Evolutionary conservation across 192 early-diverging fungal species (phyloP).

Genomic region (Coemansia sp.): DNA sequence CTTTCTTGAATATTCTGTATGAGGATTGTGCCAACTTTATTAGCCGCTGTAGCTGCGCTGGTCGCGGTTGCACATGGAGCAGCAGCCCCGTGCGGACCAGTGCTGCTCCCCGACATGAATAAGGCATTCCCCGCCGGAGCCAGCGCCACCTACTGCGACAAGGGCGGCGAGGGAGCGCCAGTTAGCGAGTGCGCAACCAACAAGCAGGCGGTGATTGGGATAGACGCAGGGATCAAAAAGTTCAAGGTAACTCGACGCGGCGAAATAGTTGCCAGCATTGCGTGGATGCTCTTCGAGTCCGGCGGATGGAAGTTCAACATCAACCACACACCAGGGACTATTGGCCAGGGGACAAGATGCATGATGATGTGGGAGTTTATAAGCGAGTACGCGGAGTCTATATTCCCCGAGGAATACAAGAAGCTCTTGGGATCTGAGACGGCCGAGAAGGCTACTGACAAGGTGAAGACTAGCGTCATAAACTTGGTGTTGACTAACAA

Average conservation of each 20-base stretch:
- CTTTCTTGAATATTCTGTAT: not conserved
- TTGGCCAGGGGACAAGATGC: conserved; percentile 36
- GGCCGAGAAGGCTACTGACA: not conserved
- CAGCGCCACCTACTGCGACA: not conserved
- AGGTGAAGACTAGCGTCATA: conserved; percentile 6
- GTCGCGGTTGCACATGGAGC: not conserved
- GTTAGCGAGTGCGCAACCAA: conserved; percentile 27
- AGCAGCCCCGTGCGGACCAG: not conserved
- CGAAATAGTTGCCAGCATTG: conserved; percentile 34
- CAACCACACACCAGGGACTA: conserved; percentile 11
- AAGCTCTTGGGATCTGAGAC: not conserved
- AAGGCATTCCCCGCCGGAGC: not conserved
- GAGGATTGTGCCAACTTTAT: not conserved
- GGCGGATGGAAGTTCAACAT: conserved; percentile 34
- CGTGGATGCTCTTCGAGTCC: conserved; percentile 39
- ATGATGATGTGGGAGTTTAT: conserved; percentile 38
- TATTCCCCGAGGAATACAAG: conserved; percentile 20
- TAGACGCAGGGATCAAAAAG: conserved; percentile 25
- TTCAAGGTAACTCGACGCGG: conserved; percentile 26
- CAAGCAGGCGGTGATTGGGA: conserved; percentile 13
- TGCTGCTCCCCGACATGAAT: conserved; percentile 1
- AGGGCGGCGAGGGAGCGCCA: not conserved
- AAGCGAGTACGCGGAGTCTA: conserved; percentile 23
- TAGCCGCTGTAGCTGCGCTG: not conserved
- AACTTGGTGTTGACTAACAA: conserved; percentile 30